Conservation (phyloP, 225 moss, liverwort and hornwort species). For the Ulota crispa region DNA sequence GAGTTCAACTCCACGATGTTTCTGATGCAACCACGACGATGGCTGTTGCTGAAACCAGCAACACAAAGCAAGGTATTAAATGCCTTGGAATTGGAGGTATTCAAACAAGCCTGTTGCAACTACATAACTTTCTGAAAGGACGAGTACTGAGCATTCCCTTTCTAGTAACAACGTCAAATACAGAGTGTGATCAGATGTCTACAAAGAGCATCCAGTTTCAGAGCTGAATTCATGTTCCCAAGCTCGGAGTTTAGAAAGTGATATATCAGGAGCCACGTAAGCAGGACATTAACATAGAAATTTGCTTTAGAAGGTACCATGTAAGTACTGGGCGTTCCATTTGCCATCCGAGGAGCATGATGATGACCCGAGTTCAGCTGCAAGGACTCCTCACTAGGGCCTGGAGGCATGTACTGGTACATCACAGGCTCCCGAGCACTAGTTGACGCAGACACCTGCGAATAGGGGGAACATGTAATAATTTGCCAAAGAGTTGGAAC, state of each 20-base stretch:
- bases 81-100: neutral
- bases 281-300: neutral
- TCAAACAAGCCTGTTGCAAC: neutral
- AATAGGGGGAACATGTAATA: conserved; percentile 1
- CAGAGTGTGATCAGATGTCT: neutral
- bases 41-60: conserved; percentile 69
- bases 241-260: neutral
- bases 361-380: conserved; percentile 53
- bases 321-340: conserved; percentile 78
- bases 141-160: neutral
- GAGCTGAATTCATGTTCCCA: neutral
- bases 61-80: conserved; percentile 23
- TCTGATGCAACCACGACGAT: conserved; percentile 79
- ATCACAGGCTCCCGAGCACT: conserved; percentile 80
- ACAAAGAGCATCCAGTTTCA: neutral
- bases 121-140: neutral
- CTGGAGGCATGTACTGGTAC: conserved; percentile 86
- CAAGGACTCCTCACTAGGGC: conserved; percentile 60
- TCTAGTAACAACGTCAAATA: neutral
- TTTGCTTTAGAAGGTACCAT: conserved; percentile 52
- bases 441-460: conserved; percentile 57
- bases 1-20: conserved; percentile 79
- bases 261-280: neutral
- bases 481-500: neutral
- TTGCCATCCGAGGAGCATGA: conserved; percentile 61